A percentile compares a stretch with the other conserved stretches of the same genome.
Evolutionary conservation across 495 filamentous ascomycete species (phyloP).

Genomic region (Aspergillus sparsus): DNA sequence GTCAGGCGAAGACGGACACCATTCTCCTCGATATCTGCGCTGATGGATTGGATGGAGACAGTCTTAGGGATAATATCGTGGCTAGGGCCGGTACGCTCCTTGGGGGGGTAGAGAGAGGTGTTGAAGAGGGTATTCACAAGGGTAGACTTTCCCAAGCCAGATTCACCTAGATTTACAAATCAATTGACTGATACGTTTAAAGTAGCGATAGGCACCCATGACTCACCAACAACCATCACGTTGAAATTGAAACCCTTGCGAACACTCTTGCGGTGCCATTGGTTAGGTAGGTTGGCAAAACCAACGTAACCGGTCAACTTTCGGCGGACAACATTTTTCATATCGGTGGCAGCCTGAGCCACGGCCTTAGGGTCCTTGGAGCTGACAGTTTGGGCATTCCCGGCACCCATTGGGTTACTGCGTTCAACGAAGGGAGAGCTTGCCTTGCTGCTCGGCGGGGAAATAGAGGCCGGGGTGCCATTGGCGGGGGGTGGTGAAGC

Average conservation of each 20-base stretch:
- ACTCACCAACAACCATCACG: constrained; percentile 98
- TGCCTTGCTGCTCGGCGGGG: constrained; percentile 53
- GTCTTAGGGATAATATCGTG: constrained; percentile 99
- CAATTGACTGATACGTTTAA: constrained; percentile 20
- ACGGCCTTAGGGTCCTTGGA: constrained; percentile 84
- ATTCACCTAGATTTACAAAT: constrained; percentile 72
- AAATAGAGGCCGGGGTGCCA: constrained; percentile 40
- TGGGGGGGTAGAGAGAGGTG: constrained; percentile 97
- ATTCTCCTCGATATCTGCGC: constrained; percentile 98
- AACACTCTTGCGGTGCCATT: constrained; percentile 99
- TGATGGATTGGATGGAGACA: constrained; percentile 97
- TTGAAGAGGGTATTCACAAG: constrained; percentile 99
- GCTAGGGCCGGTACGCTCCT: constrained; percentile 94
- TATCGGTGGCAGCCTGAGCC: constrained; percentile 76
- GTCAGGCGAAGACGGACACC: constrained; percentile 95
- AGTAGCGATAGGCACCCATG: constrained; percentile 16
- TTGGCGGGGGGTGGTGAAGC: constrained; percentile 43
- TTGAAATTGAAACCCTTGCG: constrained; percentile 99
- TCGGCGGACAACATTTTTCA: constrained; percentile 95
- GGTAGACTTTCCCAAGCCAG: constrained; percentile 97
- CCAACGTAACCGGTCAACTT: constrained; percentile 98
- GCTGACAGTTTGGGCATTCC: constrained; percentile 65
- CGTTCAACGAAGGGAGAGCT: constrained; percentile 60
- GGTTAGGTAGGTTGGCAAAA: constrained; percentile 97
- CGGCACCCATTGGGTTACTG: constrained; percentile 63